Conservation (phyloP, 139 green algal species). For the Micromonas pusilla region DNA sequence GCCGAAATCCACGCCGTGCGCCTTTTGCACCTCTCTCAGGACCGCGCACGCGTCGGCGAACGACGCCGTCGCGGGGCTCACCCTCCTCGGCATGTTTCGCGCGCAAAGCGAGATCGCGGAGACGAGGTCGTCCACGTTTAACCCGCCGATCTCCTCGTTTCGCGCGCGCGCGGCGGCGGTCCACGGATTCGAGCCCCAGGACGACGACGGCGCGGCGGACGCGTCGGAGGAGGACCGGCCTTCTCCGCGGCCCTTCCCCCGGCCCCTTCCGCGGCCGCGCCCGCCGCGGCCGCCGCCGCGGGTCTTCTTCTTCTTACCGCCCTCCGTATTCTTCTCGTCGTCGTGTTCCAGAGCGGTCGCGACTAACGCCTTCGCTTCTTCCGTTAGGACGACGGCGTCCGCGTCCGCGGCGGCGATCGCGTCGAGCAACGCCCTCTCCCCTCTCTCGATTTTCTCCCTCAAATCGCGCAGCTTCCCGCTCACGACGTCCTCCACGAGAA, state of each 20-base stretch:
- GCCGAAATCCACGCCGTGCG: no score
- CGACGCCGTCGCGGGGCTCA: neutral
- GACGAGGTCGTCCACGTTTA: neutral
- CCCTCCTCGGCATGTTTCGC: neutral
- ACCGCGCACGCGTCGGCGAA: no score
- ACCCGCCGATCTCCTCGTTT: neutral
- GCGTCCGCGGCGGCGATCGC: neutral
- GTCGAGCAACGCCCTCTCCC: neutral
- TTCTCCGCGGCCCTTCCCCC: neutral
- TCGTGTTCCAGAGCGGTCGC: no score
- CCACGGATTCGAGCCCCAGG: no score
- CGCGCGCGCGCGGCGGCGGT: no score
- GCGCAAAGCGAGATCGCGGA: neutral
- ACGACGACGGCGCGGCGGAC: neutral
- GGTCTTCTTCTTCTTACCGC: neutral
- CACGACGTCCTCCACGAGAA: neutral
- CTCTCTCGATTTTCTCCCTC: neutral
- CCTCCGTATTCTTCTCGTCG: neutral
- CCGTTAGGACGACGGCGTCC: no score
- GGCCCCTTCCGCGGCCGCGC: no score
- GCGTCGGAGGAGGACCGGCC: neutral
- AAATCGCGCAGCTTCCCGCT: neutral
- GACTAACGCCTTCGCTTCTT: no score
- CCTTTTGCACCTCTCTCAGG: no score
- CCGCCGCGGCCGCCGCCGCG: no score